Evolutionary conservation across 2,329 filamentous ascomycete species (phyloP), one percentile per base, ranked within the genome.

Genomic region (Cladophialophora yegresii): DNA sequence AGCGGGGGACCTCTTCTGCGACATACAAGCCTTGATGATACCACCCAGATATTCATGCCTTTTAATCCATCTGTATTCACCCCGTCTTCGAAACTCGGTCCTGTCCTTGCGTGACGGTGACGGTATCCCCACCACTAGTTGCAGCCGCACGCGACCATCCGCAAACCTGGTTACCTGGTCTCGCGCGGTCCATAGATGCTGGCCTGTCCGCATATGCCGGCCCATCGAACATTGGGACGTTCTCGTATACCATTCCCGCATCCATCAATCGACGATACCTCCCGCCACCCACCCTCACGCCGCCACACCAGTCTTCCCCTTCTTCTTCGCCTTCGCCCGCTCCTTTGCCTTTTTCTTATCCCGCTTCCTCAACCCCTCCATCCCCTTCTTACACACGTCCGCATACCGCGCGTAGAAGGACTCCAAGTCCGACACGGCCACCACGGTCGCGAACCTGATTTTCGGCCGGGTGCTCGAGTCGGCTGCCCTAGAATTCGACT

Each of bases 361-460:
- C 71, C 95, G 85, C 75, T 96, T 96, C 85, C 96, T 98, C 78
- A 99, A 75, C 7, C 89, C 88, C 55, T 85, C 83, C 92, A 98
- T 97, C 5, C 92, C 92, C 0, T 84, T 81, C 81, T 96, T 97
- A 79, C 93, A 97, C 2, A 92, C 84, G 71, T 98, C 95, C 23
- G 92, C 93, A 79, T 98, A 99, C 58, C 86, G 84, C 32, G 82
- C 80, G 76, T 92, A 99, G 74, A 99, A 99, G 0, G 77, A 80
- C 60, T 96, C 92, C 10, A 98, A 76, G 4, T 89, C 86, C 63
- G 88, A 85, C 0, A 89, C 86, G 61, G 89, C 83, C 0, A 98
- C 92, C 0, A 96, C 77, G 0, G 95, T 98, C 2, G 91, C 91
- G 28, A 97, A 75, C 77, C 93, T 96, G 70, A 90, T 78, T 72